Evolutionary conservation across 495 filamentous ascomycete species (phyloP).

Genomic region (Neurospora tetrasperma): DNA sequence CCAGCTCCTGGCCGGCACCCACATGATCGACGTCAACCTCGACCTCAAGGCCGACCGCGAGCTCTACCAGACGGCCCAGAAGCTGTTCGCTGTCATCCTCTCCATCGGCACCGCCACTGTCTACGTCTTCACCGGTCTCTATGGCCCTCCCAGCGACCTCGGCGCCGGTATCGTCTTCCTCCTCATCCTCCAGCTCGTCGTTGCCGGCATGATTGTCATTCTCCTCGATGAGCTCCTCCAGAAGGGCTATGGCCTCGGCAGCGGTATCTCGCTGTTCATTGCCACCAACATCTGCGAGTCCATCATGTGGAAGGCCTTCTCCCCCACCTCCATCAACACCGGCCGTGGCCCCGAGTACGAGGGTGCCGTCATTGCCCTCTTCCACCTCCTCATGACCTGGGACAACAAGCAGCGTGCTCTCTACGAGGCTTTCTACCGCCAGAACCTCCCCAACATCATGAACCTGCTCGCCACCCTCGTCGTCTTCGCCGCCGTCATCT

Average conservation of each 20-base stretch:
- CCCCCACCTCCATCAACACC: constrained; percentile 98
- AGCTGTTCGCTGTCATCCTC: constrained; percentile 96
- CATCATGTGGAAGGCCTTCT: constrained; percentile 99
- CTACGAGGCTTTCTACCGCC: constrained; percentile 96
- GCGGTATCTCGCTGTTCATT: constrained; percentile 98
- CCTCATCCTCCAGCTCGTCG: constrained; percentile 89
- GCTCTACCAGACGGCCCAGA: constrained; percentile 98
- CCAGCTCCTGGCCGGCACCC: constrained; percentile 97
- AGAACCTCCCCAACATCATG: constrained; percentile 99
- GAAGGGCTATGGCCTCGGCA: constrained; percentile 98
- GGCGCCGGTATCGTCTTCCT: constrained; percentile 97
- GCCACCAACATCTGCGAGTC: constrained; percentile 99
- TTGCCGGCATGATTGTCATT: constrained; percentile 96
- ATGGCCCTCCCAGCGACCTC: constrained; percentile 90
- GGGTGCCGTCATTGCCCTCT: constrained; percentile 95
- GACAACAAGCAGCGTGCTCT: constrained; percentile 96
- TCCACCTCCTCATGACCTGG: constrained; percentile 98
- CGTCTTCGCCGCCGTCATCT: constrained; percentile 97
- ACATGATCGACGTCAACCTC: constrained; percentile 98
- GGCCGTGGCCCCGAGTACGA: constrained; percentile 98
- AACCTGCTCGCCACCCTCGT: constrained; percentile 88
- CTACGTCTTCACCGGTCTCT: constrained; percentile 95
- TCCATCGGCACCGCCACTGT: constrained; percentile 96
- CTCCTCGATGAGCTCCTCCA: constrained; percentile 98
- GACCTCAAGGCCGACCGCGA: constrained; percentile 99